These are phyloP conservation scores for Yamadazyma insecticola DNA, from an alignment of 805 yeast species.

Conservation along the genomic window DNA sequence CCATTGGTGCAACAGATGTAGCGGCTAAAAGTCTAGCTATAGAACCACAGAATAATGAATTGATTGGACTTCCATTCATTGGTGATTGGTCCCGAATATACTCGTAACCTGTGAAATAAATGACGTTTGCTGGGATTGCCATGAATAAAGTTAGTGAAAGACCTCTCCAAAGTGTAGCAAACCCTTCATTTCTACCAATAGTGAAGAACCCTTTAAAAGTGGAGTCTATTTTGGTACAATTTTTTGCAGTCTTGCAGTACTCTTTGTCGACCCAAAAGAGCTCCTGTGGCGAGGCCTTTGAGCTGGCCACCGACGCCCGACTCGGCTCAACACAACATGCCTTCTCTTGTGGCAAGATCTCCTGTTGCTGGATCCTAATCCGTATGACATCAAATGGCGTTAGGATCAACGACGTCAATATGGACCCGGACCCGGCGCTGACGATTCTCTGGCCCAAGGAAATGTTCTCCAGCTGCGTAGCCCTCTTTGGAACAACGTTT, in stretches of 20 bases:
- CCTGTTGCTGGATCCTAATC: constrained; percentile 74
- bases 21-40: constrained; percentile 81
- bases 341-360: constrained; percentile 37
- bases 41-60: constrained; percentile 84
- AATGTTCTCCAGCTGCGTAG: no score
- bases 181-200: constrained; percentile 71
- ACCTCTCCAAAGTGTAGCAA: constrained; percentile 82
- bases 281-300: constrained; percentile 30
- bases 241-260: constrained; percentile 31
- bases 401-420: constrained; percentile 65
- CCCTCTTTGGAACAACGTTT: no score
- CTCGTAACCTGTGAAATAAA: constrained; percentile 93
- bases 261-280: constrained; percentile 14
- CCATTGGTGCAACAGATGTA: constrained; percentile 80
- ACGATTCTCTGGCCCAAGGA: constrained; percentile 54
- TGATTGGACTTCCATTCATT: constrained; percentile 31
- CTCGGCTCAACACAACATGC: constrained; percentile 25
- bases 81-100: constrained; percentile 70
- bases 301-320: constrained; percentile 15
- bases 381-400: constrained; percentile 83
- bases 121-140: constrained; percentile 91
- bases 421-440: constrained; percentile 74
- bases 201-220: constrained; percentile 69
- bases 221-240: constrained; percentile 53
- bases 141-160: constrained; percentile 74